These are phyloP conservation scores for Diaporthe helianthi DNA, from an alignment of 2,329 filamentous ascomycete species.

Conservation along the genomic window DNA sequence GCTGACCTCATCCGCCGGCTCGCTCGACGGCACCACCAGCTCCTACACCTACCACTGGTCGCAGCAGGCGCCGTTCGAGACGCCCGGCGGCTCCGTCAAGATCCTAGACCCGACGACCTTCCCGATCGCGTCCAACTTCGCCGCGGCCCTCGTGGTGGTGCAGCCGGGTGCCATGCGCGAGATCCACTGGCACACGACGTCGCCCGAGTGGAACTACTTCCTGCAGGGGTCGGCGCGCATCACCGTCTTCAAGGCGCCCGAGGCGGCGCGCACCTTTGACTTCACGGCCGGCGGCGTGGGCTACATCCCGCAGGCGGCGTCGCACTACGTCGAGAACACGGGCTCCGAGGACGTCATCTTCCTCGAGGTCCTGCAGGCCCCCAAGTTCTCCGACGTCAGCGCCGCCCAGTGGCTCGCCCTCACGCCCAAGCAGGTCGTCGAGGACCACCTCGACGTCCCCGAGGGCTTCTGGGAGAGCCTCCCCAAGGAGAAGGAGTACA, in stretches of 20 bases:
- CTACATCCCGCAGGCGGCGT: constrained; percentile 60
- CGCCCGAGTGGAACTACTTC: constrained; percentile 69
- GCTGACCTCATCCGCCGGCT: constrained; percentile 53
- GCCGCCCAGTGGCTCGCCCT: constrained; percentile 66
- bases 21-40: constrained; percentile 44
- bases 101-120: constrained; percentile 65
- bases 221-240: constrained; percentile 61
- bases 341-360: constrained; percentile 64
- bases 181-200: constrained; percentile 68
- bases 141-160: constrained; percentile 62
- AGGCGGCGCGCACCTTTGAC: constrained; percentile 61
- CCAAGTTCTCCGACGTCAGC: constrained; percentile 59
- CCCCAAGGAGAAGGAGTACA: constrained; percentile 52
- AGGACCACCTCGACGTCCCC: constrained; percentile 58
- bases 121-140: constrained; percentile 62
- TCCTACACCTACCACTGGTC: constrained; percentile 61
- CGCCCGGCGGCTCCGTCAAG: constrained; percentile 65
- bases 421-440: constrained; percentile 63
- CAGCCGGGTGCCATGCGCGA: constrained; percentile 70
- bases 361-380: constrained; percentile 64
- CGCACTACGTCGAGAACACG: constrained; percentile 69
- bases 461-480: constrained; percentile 46
- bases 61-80: constrained; percentile 55
- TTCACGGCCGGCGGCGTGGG: constrained; percentile 66
- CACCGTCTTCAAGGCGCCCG: constrained; percentile 61